Percentiles rank a stretch among this genome's conserved stretches.
Conservation (phyloP, 2,329 filamentous ascomycete genomes). For the Paecilomyces sp. region DNA sequence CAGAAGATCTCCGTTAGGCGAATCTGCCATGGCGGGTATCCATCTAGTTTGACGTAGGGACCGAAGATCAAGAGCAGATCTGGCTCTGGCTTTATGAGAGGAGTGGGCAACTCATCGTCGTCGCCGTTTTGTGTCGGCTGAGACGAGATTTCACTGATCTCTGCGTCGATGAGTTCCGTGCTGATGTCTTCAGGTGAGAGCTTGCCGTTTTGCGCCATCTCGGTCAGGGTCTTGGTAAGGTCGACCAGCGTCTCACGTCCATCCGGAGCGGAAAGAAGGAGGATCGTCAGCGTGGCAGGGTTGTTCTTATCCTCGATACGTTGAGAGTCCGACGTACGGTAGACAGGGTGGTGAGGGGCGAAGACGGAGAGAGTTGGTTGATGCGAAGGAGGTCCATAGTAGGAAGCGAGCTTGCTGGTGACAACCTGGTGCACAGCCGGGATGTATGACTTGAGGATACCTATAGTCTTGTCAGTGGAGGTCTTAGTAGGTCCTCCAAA, state of each 20-base stretch:
- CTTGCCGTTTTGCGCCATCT: conserved; percentile 90
- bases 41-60: conserved; percentile 72
- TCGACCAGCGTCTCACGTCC: conserved; percentile 92
- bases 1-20: conserved; percentile 88
- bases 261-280: conserved; percentile 81
- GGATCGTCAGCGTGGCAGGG: conserved; percentile 47
- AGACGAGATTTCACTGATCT: conserved; percentile 58
- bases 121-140: conserved; percentile 13
- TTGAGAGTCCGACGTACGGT: conserved; percentile 13
- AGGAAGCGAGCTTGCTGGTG: conserved; percentile 70
- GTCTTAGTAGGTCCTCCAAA: not conserved
- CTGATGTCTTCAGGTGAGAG: conserved; percentile 75
- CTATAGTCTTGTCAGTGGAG: conserved; percentile 37
- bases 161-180: conserved; percentile 77
- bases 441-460: conserved; percentile 81
- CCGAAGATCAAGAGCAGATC: conserved; percentile 85
- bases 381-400: conserved; percentile 64
- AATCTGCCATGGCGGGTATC: conserved; percentile 96
- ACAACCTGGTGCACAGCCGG: conserved; percentile 76
- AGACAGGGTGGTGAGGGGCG: conserved; percentile 60
- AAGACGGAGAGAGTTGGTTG: conserved; percentile 66
- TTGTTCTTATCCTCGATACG: conserved; percentile 15
- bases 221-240: conserved; percentile 83
- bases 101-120: not conserved
- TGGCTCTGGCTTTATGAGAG: conserved; percentile 72